Base-by-base conservation (phyloP, 192 early-diverging fungal genomes). In the Pilaira anomala region DNA sequence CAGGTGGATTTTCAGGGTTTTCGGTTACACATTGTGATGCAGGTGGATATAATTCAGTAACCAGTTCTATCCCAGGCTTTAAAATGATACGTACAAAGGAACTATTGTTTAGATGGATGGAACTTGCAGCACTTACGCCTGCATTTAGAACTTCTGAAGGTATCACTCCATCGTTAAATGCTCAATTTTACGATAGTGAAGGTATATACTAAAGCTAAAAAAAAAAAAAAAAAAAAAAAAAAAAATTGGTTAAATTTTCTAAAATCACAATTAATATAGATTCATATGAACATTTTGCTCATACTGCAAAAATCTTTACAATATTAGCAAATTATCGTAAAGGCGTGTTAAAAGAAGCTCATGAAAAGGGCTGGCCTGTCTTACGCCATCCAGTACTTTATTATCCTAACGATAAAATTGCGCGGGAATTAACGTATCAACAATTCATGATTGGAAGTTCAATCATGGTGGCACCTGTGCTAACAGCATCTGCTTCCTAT, bases 61-160 rank as follows among this genome's bases (percentile, higher is more conserved):
- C 22, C 12, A 56, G 60, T 2, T 46, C 30, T 2, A 33, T 75
- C 6, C 70, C 74, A 22, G 76, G 76, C 2, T 7, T 59, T 12
- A 61, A 61, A 9, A 51, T 76, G 30, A 63, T 44, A 21, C 54
- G 68, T 48, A 29, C 53, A 13, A 65, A 56, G 36, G 76, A 77
- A 39, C 42, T 77, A 14, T 44, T 77, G 4, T 48, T 49, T 6
- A 66, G 76, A 42, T 77, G 76, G 76, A 76, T 77, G 74, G 76
- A 77, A 26, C 51, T 77, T 7, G 66, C 71, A 13, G 71, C 75
- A 0, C 74, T 72, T 52, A 75, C 67, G 6, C 25, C 51, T 33
- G 59, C 63, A 11, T 77, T 77, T 46, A 53, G 74, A 54, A 73
- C 74, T 3, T 39, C 49, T 7, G 68, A 75, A 63, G 66, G 56